Evolutionary conservation across 805 yeast species (phyloP).

Genomic region (Metahyphopichia silvanorum): DNA sequence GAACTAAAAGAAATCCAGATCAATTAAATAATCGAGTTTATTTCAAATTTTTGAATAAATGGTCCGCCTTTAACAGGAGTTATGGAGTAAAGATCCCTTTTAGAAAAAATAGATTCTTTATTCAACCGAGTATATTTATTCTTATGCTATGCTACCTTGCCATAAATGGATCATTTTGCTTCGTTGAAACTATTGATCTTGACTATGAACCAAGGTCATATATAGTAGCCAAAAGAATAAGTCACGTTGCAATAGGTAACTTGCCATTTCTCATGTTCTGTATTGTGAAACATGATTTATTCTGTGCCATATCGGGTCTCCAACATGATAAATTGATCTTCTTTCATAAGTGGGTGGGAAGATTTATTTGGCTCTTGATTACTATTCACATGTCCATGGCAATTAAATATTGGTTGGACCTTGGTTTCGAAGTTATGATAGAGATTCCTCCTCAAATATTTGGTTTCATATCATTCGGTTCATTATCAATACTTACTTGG

Average conservation of each 20-base stretch:
- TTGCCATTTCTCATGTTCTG: constrained; percentile 35
- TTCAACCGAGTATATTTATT: constrained; percentile 41
- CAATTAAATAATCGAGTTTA: constrained; percentile 13
- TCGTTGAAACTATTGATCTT: constrained; percentile 33
- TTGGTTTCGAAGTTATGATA: constrained; percentile 37
- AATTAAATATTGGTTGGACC: constrained; percentile 37
- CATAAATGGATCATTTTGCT: constrained; percentile 24
- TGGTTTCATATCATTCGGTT: constrained; percentile 43
- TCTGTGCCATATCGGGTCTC: constrained; percentile 40
- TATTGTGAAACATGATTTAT: constrained; percentile 37
- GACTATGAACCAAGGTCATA: constrained; percentile 37
- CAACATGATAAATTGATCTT: constrained; percentile 36
- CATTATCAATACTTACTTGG: constrained; percentile 33
- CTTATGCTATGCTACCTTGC: constrained; percentile 23
- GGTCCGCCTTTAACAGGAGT: constrained; percentile 26
- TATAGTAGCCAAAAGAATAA: constrained; percentile 41
- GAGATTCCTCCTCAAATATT: constrained; percentile 49
- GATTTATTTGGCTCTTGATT: constrained; percentile 33
- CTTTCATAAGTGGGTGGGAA: constrained; percentile 45
- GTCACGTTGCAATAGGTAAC: constrained; percentile 37
- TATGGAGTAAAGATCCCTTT: constrained; percentile 18
- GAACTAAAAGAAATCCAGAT: constrained; percentile 18
- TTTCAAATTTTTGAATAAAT: constrained; percentile 23
- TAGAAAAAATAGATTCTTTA: constrained; percentile 16
- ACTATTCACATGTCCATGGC: constrained; percentile 33